phyloP scores from a whole-genome alignment of 805 yeast genomes.

The Pichia nakasei region DNA sequence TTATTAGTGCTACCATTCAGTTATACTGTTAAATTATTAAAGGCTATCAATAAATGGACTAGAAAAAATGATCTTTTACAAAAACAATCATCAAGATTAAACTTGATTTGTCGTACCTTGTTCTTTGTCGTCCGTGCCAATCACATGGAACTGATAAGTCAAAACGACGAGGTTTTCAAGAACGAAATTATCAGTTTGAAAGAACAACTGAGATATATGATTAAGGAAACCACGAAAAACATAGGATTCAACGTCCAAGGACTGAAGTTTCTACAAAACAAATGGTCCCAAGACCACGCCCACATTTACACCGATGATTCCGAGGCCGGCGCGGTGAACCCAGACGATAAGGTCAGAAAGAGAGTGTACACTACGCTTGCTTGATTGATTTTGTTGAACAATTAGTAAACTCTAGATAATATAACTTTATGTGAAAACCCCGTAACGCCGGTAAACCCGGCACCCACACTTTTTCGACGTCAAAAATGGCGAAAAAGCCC shows the following conservation, averaged over 20 bases:
- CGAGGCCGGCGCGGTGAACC: slow-evolving; percentile 30
- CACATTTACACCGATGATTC: slow-evolving; percentile 64
- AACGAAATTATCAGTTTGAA: slow-evolving; percentile 58
- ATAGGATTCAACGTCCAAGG: slow-evolving; percentile 86
- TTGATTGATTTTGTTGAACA: too few relatives aligned
- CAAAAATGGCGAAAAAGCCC: too few relatives aligned
- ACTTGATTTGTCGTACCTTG: slow-evolving; percentile 64
- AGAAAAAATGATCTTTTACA: slow-evolving; percentile 31
- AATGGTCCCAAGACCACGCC: slow-evolving; percentile 73
- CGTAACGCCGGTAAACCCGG: too few relatives aligned
- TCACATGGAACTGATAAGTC: slow-evolving; percentile 68
- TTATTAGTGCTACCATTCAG: slow-evolving; percentile 85
- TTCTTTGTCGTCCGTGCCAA: slow-evolving; percentile 68
- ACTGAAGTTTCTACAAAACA: slow-evolving; percentile 58
- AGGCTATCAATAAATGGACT: slow-evolving; percentile 72
- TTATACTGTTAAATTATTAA: slow-evolving; percentile 59
- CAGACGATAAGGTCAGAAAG: slow-evolving; percentile 42
- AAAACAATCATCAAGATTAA: slow-evolving; percentile 39
- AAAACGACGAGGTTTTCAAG: slow-evolving; percentile 55
- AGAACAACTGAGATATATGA: slow-evolving; percentile 46
- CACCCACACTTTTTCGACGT: too few relatives aligned
- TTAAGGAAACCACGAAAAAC: slow-evolving; percentile 43
- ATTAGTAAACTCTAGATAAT: too few relatives aligned
- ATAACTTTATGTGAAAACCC: not conserved
- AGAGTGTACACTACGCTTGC: slow-evolving; percentile 46